Evolutionary conservation across 2,329 filamentous ascomycete species (phyloP).

Genomic region (Ceratocystis harringtonii): DNA sequence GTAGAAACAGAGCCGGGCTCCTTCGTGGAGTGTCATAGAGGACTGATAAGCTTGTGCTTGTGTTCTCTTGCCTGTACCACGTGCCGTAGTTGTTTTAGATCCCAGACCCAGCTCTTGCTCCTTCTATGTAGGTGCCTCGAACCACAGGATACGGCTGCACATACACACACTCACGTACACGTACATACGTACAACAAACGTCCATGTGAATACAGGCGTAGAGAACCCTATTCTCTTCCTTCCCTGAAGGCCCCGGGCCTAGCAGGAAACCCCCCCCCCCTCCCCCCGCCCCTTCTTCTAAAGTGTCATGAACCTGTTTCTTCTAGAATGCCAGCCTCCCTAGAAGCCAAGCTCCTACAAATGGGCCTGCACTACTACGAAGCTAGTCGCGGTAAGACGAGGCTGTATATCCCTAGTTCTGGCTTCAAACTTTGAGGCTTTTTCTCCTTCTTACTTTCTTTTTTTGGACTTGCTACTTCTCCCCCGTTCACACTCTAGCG

Average conservation of each 20-base stretch:
- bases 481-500: neutral
- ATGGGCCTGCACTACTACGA: too few relatives aligned
- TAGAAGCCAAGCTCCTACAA: neutral
- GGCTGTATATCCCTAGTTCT: neutral
- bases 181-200: neutral
- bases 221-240: neutral
- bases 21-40: neutral
- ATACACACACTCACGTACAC: neutral
- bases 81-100: neutral
- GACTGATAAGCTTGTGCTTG: constrained; percentile 4
- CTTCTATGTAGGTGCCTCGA: neutral
- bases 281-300: neutral
- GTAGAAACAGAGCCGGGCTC: neutral
- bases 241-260: neutral
- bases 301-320: neutral
- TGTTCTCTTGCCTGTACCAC: neutral
- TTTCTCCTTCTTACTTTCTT: neutral
- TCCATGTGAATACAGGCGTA: neutral
- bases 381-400: neutral
- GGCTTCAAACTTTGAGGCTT: neutral
- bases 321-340: neutral
- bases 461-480: neutral
- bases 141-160: neutral
- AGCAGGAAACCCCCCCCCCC: too few relatives aligned
- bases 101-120: neutral